Conservation (phyloP, 176 grass and related monocot genomes). For the Aegilops tauschii region DNA sequence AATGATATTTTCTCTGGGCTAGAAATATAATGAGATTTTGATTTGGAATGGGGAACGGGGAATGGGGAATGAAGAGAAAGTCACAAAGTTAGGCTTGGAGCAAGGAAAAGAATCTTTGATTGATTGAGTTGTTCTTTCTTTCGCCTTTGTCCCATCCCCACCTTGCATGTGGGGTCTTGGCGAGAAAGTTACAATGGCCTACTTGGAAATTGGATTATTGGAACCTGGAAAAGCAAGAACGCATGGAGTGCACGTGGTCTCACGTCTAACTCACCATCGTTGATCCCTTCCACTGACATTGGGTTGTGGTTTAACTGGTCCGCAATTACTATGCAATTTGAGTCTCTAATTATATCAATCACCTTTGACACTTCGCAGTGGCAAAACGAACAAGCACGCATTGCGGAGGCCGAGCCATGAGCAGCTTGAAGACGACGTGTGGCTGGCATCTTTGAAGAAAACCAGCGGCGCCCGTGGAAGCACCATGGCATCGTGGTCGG, state of each 20-base stretch:
- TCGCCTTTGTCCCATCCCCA: slow-evolving; percentile 59
- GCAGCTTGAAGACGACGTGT: slow-evolving; percentile 66
- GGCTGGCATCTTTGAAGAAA: slow-evolving; percentile 65
- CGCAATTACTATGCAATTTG: background rate
- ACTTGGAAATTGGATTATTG: slow-evolving; percentile 16
- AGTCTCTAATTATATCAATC: background rate
- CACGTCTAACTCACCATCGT: background rate
- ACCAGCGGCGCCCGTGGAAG: background rate
- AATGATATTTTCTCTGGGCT: background rate
- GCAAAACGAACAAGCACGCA: slow-evolving; percentile 36
- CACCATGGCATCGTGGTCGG: background rate
- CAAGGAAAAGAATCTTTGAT: slow-evolving; percentile 39
- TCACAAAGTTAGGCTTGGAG: slow-evolving; percentile 19
- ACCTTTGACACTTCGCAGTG: slow-evolving; percentile 28
- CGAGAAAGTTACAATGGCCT: slow-evolving; percentile 44
- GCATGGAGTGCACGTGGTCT: background rate
- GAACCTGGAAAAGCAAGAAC: background rate
- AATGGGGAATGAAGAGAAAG: background rate
- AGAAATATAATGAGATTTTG: background rate
- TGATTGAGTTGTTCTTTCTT: slow-evolving; percentile 38
- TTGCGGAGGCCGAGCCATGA: slow-evolving; percentile 57
- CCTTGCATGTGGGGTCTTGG: slow-evolving; percentile 38
- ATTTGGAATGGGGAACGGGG: slow-evolving; percentile 6
- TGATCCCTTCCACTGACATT: background rate
- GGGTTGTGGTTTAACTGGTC: background rate